Evolutionary conservation across 2,329 filamentous ascomycete genomes (phyloP).

Genomic region (Paracamarosporium sp.): DNA sequence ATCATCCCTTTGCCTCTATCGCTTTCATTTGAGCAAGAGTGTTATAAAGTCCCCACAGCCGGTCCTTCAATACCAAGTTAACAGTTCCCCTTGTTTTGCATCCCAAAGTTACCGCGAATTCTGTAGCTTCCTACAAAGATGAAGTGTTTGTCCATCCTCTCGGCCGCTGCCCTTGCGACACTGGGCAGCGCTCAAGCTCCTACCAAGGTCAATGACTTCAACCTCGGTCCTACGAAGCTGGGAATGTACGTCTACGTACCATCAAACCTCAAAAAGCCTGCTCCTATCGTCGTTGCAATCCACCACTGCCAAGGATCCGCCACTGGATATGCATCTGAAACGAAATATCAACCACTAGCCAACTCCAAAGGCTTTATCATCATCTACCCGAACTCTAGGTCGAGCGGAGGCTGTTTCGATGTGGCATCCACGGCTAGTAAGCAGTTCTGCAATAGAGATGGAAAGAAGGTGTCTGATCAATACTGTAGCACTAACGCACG

Average conservation of each 20-base stretch:
- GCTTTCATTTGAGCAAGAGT: not conserved
- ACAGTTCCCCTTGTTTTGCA: not conserved
- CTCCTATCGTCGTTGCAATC: slow-evolving; percentile 32
- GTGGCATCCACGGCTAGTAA: slow-evolving; percentile 24
- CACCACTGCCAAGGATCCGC: slow-evolving; percentile 29
- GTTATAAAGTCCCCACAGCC: not conserved
- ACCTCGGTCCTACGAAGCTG: slow-evolving; percentile 55
- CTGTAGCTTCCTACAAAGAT: not conserved
- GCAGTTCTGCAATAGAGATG: not conserved
- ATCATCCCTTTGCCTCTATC: not conserved
- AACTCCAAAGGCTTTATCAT: slow-evolving; percentile 25
- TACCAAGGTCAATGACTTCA: slow-evolving; percentile 49
- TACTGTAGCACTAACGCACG: slow-evolving; percentile 21
- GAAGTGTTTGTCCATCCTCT: slow-evolving; percentile 1
- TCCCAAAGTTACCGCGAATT: not conserved
- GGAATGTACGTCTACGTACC: slow-evolving; percentile 59
- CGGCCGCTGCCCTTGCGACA: slow-evolving; percentile 9
- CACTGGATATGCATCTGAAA: slow-evolving; percentile 16
- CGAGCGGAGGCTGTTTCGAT: slow-evolving; percentile 28
- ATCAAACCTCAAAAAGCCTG: slow-evolving; percentile 51
- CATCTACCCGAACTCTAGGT: slow-evolving; percentile 28
- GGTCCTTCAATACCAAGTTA: not conserved
- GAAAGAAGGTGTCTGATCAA: not conserved
- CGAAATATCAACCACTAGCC: slow-evolving; percentile 19
- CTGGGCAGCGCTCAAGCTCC: slow-evolving; percentile 20